Percentiles rank a stretch among this genome's conserved stretches.
Conservation (phyloP, 345 rosid species). For the Psidium friedrichsthalianum region DNA sequence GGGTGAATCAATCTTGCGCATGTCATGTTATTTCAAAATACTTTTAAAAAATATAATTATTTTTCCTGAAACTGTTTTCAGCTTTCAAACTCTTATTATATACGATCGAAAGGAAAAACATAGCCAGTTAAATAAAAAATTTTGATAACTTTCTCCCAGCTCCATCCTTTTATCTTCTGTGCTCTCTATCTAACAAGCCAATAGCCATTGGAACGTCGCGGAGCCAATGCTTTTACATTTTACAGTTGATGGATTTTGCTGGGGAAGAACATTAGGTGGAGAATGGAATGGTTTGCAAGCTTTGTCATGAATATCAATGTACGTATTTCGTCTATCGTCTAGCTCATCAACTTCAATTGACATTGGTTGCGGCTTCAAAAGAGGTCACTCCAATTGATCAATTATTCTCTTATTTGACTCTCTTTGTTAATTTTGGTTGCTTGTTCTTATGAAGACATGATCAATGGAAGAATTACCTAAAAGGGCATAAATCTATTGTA, state of each 20-base stretch:
- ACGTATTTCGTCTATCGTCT: not conserved
- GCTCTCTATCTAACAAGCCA: not conserved
- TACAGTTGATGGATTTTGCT: not conserved
- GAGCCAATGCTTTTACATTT: not conserved
- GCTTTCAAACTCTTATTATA: too few species aligned
- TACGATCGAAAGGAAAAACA: too few species aligned
- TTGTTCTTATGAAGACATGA: not conserved
- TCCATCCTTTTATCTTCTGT: not conserved
- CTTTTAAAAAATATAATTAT: too few species aligned
- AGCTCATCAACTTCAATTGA: not conserved
- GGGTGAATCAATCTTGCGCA: too few species aligned
- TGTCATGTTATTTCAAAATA: too few species aligned
- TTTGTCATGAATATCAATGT: not conserved
- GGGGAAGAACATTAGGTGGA: not conserved
- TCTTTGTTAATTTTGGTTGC: not conserved
- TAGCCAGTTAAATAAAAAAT: too few species aligned
- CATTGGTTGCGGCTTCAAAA: not conserved
- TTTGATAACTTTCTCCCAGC: too few species aligned
- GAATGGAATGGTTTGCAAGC: not conserved
- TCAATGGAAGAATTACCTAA: too few species aligned
- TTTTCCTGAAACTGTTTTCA: too few species aligned
- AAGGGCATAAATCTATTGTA: too few species aligned
- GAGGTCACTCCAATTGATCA: not conserved
- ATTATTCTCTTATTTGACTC: not conserved
- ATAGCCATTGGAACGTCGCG: too few species aligned